These are phyloP conservation scores for Solanum hybrid DNA, from an alignment of 305 asterid genomes.

Conservation along the genomic window DNA sequence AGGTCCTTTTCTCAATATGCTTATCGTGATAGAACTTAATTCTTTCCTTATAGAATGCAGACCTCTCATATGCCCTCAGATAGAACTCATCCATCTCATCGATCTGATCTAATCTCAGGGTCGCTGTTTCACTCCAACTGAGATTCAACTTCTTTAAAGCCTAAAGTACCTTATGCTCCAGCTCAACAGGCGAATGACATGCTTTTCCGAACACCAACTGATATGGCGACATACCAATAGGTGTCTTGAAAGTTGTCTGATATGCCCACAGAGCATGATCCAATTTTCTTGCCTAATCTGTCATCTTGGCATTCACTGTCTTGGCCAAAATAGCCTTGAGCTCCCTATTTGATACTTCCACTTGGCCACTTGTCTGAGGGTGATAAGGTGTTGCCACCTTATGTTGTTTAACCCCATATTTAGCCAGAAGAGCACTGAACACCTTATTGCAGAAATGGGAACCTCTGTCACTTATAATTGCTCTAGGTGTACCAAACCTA, in stretches of 20 bases:
- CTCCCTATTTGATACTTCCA: background rate
- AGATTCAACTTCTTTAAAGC: background rate
- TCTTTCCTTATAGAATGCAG: no score
- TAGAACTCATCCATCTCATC: background rate
- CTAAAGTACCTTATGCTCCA: background rate
- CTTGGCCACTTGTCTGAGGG: background rate
- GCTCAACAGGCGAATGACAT: background rate
- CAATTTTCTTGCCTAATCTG: background rate
- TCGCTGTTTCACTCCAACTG: background rate
- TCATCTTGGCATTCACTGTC: background rate
- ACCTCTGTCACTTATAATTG: background rate
- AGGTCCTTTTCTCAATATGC: no score
- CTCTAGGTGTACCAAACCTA: background rate
- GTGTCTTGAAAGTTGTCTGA: background rate
- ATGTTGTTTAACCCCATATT: background rate
- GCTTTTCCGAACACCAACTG: background rate
- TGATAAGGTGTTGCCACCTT: background rate
- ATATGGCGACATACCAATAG: background rate
- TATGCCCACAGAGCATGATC: background rate
- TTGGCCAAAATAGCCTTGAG: background rate
- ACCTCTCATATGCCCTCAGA: no score
- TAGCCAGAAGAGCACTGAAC: background rate
- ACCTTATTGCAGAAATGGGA: background rate
- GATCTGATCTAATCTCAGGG: background rate
- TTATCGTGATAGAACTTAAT: no score